Evolutionary conservation across 257 asterid genomes (phyloP), one percentile per base, ranked within the genome.

Genomic region (Solanum sejunctum): DNA sequence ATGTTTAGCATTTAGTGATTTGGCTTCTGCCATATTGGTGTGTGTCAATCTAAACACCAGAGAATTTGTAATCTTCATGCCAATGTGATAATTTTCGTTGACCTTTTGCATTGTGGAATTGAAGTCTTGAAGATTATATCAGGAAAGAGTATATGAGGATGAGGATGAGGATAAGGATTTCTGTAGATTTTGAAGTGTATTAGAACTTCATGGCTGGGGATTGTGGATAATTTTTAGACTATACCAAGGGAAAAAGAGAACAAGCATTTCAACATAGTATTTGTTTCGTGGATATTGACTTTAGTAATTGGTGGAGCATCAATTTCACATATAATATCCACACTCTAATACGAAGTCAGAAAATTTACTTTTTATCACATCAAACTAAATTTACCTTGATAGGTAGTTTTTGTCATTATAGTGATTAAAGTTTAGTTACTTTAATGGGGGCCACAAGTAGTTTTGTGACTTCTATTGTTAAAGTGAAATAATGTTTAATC

Each of bases 1-100:
- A 72, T 75, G 16, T n/a, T 73, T 75, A 47, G 43, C 56, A 3
- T 17, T 52, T 15, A 26, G 45, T 51, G 61, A 45, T 23, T 23
- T 23, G 81, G 60, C 60, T 49, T 75, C 81, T 49, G 21, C 78
- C 64, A n/a, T 41, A 43, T 84, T 83, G 66, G 54, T 36, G 32
- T 86, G 84, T 83, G 88, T 66, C 78, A 58, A 81, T 88, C 85
- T 82, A 86, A 84, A 67, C 89, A 86, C 87, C 89, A 60, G 79
- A 85, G 69, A 72, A 57, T 51, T 77, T 23, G 45, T 77, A 26
- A 51, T 17, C 58, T 47, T 21, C 20, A 51, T 47, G 58, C 58
- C 58, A 13, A 12, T 47, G 58, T 73, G 41, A 73, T 73, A 55
- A n/a, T 13, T 60, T 64, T 12, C 1, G 26, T 8, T 67, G 75